A percentile compares a stretch with the other conserved stretches of the same genome.
Conservation (phyloP, 305 asterid species). For the Fraxinus sp. region DNA sequence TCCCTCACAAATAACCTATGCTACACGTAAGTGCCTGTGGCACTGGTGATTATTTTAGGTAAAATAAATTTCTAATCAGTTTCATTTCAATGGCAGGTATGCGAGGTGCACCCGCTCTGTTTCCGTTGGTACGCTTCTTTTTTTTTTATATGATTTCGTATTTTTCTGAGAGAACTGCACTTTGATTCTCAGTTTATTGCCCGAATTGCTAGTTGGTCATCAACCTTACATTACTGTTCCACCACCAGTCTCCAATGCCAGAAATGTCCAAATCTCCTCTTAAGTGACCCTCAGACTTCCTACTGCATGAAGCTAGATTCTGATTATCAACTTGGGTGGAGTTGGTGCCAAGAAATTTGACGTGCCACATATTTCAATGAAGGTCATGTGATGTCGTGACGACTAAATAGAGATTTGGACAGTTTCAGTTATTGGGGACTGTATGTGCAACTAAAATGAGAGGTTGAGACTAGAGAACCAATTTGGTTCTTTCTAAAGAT, state of each 20-base stretch:
- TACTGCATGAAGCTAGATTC: neutral
- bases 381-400: neutral
- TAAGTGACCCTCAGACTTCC: neutral
- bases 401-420: neutral
- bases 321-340: neutral
- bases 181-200: neutral
- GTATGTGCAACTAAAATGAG: neutral
- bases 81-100: conserved; percentile 46
- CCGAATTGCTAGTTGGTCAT: neutral
- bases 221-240: neutral
- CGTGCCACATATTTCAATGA: neutral
- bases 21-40: conserved; percentile 60
- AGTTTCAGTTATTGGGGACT: neutral
- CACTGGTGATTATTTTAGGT: neutral
- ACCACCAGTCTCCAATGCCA: neutral
- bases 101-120: conserved; percentile 98
- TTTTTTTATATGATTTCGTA: neutral
- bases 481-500: neutral
- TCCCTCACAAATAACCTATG: conserved; percentile 79
- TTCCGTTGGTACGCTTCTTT: conserved; percentile 66
- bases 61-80: neutral
- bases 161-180: neutral
- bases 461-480: neutral
- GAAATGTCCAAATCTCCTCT: neutral
- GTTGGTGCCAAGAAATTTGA: neutral